These are phyloP conservation scores for Cladobotryum mycophilum DNA, from an alignment of 2,329 filamentous ascomycete species.

Conservation along the genomic window DNA sequence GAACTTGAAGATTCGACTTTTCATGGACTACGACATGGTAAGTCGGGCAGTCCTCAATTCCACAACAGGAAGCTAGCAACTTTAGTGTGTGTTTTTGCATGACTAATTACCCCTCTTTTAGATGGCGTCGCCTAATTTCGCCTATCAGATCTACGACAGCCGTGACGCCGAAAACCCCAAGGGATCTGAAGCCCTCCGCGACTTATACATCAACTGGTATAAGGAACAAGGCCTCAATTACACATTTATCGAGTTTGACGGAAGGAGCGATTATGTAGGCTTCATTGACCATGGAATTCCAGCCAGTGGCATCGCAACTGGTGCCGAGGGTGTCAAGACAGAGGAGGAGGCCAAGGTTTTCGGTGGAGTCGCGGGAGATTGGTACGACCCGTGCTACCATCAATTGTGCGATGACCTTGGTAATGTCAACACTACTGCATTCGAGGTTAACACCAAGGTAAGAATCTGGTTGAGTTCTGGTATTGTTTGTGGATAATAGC, in stretches of 20 bases:
- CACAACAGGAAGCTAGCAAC: background rate
- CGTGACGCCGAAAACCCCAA: slow-evolving; percentile 63
- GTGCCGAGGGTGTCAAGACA: slow-evolving; percentile 72
- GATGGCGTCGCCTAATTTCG: slow-evolving; percentile 58
- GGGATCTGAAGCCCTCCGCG: slow-evolving; percentile 63
- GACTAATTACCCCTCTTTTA: background rate
- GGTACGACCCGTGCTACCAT: slow-evolving; percentile 56
- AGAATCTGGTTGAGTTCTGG: slow-evolving; percentile 12
- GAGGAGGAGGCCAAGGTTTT: slow-evolving; percentile 58
- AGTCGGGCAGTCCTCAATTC: background rate
- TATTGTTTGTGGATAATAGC: no score
- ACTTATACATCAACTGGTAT: slow-evolving; percentile 65
- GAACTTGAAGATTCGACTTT: slow-evolving; percentile 56
- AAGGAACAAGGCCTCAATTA: slow-evolving; percentile 54
- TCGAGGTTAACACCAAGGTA: slow-evolving; percentile 56
- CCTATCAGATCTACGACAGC: slow-evolving; percentile 64
- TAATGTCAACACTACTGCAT: slow-evolving; percentile 55
- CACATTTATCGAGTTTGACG: slow-evolving; percentile 69
- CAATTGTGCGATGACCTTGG: slow-evolving; percentile 53
- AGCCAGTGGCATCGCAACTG: slow-evolving; percentile 69
- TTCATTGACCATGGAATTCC: slow-evolving; percentile 71
- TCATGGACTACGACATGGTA: slow-evolving; percentile 64
- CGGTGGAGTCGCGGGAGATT: slow-evolving; percentile 60
- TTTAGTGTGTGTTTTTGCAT: background rate
- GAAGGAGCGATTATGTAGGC: slow-evolving; percentile 71